Conservation (phyloP, 768 basidiomycete genomes). For the Boletus pseudo-olivaceus region DNA sequence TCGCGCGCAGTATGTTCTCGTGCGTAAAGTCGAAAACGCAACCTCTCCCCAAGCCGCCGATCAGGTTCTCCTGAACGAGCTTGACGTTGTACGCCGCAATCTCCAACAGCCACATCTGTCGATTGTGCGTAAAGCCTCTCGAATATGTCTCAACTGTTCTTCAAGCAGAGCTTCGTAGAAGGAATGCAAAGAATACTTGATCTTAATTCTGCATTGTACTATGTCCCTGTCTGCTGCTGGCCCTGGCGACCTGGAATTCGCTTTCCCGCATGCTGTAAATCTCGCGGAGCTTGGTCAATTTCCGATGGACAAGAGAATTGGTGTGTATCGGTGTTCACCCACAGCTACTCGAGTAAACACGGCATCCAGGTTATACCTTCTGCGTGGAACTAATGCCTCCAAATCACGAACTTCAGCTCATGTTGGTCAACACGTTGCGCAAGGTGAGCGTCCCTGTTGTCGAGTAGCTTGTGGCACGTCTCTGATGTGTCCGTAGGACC, state of each 20-base stretch:
- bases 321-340: conserved; percentile 31
- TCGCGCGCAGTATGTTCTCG: conserved; percentile 71
- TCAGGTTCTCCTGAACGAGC: conserved; percentile 55
- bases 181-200: conserved; percentile 60
- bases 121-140: conserved; percentile 43
- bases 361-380: conserved; percentile 65
- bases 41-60: conserved; percentile 56
- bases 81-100: conserved; percentile 51
- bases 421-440: conserved; percentile 83
- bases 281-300: conserved; percentile 67
- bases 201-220: conserved; percentile 69
- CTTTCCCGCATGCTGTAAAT: conserved; percentile 71
- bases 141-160: conserved; percentile 1
- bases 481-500: conserved; percentile 48
- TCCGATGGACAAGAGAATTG: conserved; percentile 64
- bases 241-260: conserved; percentile 57
- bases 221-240: conserved; percentile 44
- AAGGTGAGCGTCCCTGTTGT: conserved; percentile 47
- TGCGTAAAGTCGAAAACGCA: conserved; percentile 68
- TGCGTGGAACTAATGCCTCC: conserved; percentile 69
- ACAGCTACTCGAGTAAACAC: not conserved
- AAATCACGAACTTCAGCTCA: conserved; percentile 68
- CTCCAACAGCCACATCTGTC: conserved; percentile 49
- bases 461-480: not conserved
- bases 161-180: conserved; percentile 39